Conservation (phyloP, 371 early-diverging fungal genomes). For the Cladochytrium tenue region DNA sequence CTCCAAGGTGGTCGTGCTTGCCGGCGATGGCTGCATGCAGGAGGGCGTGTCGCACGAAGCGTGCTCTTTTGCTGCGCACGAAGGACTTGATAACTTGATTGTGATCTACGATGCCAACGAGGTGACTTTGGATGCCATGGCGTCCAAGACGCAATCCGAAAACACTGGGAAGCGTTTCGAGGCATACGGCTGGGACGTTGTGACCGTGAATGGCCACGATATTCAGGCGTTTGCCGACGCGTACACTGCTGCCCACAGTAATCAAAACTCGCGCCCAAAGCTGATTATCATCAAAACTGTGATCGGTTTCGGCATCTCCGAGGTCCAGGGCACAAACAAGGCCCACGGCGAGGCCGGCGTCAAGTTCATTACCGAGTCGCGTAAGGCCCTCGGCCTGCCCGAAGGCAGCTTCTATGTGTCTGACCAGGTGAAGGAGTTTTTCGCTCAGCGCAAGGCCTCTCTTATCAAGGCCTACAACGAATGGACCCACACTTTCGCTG, state of each 20-base stretch:
- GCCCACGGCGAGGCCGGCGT: slow-evolving; percentile 78
- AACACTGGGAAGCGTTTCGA: slow-evolving; percentile 88
- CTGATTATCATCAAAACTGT: slow-evolving; percentile 44
- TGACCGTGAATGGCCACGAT: slow-evolving; percentile 77
- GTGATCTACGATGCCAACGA: slow-evolving; percentile 97
- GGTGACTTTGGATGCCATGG: slow-evolving; percentile 45
- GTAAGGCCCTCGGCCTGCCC: slow-evolving; percentile 69
- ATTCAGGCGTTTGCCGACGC: slow-evolving; percentile 72
- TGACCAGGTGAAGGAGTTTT: slow-evolving; percentile 34
- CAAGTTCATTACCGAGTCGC: slow-evolving; percentile 75
- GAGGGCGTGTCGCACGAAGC: slow-evolving; percentile 98
- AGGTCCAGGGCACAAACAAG: slow-evolving; percentile 68
- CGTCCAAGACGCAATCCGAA: slow-evolving; percentile 63
- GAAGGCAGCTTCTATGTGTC: slow-evolving; percentile 75
- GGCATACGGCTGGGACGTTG: slow-evolving; percentile 92
- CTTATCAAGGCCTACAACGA: slow-evolving; percentile 11
- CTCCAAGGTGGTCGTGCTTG: slow-evolving; percentile 84
- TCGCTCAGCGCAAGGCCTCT: slow-evolving; percentile 9
- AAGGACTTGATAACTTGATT: slow-evolving; percentile 93
- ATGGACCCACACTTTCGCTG: slow-evolving; percentile 16
- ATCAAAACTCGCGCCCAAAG: slow-evolving; percentile 24
- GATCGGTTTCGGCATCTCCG: slow-evolving; percentile 80
- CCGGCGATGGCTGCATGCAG: slow-evolving; percentile 99
- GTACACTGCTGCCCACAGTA: slow-evolving; percentile 14
- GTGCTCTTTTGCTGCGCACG: slow-evolving; percentile 95